Evolutionary conservation across 768 basidiomycete genomes (phyloP).

Genomic region (Amyloporia xantha): DNA sequence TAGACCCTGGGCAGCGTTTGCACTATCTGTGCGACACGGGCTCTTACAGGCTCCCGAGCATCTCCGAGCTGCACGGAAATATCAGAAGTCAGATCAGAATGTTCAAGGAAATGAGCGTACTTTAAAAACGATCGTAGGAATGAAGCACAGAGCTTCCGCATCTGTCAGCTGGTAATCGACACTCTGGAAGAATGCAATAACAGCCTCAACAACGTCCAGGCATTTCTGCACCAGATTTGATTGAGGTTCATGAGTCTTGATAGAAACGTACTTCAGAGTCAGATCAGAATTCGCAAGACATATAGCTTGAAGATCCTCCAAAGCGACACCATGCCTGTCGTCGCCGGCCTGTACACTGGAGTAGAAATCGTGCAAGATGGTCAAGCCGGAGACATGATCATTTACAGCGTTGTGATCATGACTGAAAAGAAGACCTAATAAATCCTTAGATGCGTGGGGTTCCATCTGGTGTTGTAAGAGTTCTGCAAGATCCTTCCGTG

Average conservation of each 20-base stretch:
- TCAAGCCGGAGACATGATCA: constrained; percentile 79
- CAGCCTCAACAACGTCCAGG: constrained; percentile 76
- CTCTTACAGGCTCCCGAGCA: constrained; percentile 73
- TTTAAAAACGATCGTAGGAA: constrained; percentile 87
- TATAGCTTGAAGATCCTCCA: constrained; percentile 49
- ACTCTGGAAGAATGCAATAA: constrained; percentile 68
- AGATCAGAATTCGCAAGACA: constrained; percentile 88
- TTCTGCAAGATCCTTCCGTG: constrained; percentile 83
- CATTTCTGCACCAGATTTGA: constrained; percentile 85
- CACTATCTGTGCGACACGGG: constrained; percentile 78
- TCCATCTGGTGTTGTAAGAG: constrained; percentile 90
- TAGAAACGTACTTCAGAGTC: constrained; percentile 87
- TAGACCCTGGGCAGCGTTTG: constrained; percentile 85
- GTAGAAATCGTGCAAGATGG: constrained; percentile 71
- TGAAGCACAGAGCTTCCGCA: constrained; percentile 78
- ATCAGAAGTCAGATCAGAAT: background rate
- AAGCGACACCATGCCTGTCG: constrained; percentile 39
- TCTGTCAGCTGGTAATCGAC: constrained; percentile 78
- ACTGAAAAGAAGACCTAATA: constrained; percentile 79
- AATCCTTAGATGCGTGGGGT: constrained; percentile 65
- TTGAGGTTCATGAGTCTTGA: constrained; percentile 86
- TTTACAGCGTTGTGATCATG: constrained; percentile 94
- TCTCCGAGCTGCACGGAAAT: constrained; percentile 72
- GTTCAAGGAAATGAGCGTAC: constrained; percentile 30
- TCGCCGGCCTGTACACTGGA: constrained; percentile 48